Base-by-base conservation (phyloP, 352 stramenopile species). In the Globisporangium spiculum region DNA sequence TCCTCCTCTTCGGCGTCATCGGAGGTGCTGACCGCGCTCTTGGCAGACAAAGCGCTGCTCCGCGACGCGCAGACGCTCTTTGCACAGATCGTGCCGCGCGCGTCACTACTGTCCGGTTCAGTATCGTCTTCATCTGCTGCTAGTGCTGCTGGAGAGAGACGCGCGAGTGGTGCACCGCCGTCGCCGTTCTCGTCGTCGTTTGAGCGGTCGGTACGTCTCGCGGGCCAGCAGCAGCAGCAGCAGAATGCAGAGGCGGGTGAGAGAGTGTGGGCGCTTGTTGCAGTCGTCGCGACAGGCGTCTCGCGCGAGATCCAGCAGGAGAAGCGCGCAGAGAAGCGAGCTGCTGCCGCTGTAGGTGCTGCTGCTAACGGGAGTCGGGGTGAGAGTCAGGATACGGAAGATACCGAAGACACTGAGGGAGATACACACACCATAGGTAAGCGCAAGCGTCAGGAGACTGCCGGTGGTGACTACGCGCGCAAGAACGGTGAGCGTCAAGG, bases 221-320 rank as follows among this genome's bases (percentile, higher is more conserved):
- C 44, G 44, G 6, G 44, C 1, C 44, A 52, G 44, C 44, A 48
- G 41, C 41, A 50, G 41, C 41, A 57, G 14, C 38, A 50, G 44
- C 44, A 57, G n/a, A 75, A 61, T 34, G 63, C 60, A 3, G 64
- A 80, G 27, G 70, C 50, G 27, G 65, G 76, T 20, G 53, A 62
- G 44, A 73, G 73, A 53, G 71, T 88, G 34, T 84, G 69, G 74
- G 80, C 76, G 38, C 64, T 86, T 30, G 80, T 84, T 53, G 80
- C 80, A 0, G 70, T 88, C 12, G 72, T 86, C 22, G 80, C 80
- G 27, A 83, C 78, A 5, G 70, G 61, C 7, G 76, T 88, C 50
- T 73, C 67, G 46, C 72, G 74, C 54, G 80, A 88, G 62, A 68
- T 86, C 12, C 66, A 80, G 60, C 64, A 74, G 24, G 75, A 67